phyloP scores from a whole-genome alignment of 2,329 filamentous ascomycete species.

The Mariannaea sp. region DNA sequence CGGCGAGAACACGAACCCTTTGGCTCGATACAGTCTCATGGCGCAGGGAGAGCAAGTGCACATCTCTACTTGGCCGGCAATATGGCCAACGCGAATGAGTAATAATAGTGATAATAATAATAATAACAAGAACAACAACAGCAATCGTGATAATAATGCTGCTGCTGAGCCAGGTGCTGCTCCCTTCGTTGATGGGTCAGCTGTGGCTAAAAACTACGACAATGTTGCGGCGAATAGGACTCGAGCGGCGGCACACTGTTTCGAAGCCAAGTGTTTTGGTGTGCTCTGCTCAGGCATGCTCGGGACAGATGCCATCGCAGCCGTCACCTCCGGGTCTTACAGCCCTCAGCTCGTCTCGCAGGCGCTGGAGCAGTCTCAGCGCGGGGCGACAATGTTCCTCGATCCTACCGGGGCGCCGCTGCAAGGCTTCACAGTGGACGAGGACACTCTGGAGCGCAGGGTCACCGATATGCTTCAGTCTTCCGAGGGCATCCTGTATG shows the following conservation, averaged over 20 bases:
- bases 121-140: too few species aligned
- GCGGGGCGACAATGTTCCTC: constrained; percentile 55
- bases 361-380: constrained; percentile 45
- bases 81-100: constrained; percentile 56
- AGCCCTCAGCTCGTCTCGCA: constrained; percentile 37
- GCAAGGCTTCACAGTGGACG: constrained; percentile 44
- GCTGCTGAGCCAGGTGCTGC: constrained; percentile 4
- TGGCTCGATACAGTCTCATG: constrained; percentile 57
- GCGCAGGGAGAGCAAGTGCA: constrained; percentile 61
- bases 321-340: constrained; percentile 37
- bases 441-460: constrained; percentile 23
- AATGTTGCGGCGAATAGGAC: constrained; percentile 59
- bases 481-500: constrained; percentile 56
- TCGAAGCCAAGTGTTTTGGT: constrained; percentile 62
- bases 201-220: constrained; percentile 50
- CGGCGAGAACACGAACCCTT: constrained; percentile 62
- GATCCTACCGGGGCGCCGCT: constrained; percentile 53
- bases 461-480: constrained; percentile 47
- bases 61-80: constrained; percentile 59
- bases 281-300: constrained; percentile 54
- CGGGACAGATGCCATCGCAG: constrained; percentile 45
- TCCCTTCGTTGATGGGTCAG: neutral
- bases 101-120: too few species aligned
- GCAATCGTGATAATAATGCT: too few species aligned
- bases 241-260: constrained; percentile 59